Evolutionary conservation across 2,329 filamentous ascomycete genomes (phyloP).

Genomic region (Remersonia thermophila): DNA sequence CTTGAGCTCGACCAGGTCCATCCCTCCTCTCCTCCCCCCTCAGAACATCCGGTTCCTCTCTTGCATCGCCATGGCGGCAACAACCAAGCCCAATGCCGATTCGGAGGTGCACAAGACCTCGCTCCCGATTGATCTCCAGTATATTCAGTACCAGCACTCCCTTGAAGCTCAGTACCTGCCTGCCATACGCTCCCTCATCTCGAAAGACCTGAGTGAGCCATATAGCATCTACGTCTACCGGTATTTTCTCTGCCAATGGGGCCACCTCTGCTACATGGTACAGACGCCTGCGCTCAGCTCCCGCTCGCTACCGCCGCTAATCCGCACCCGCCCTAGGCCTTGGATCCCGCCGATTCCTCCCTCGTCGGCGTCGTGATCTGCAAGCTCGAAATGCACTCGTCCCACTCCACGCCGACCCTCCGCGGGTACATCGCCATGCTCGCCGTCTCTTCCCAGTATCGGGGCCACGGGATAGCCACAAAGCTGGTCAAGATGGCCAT

Average conservation of each 20-base stretch:
- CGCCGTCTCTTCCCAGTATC: slow-evolving; percentile 68
- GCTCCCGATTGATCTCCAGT: slow-evolving; percentile 38
- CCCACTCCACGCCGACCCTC: slow-evolving; percentile 59
- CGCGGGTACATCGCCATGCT: slow-evolving; percentile 98
- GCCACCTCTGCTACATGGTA: slow-evolving; percentile 93
- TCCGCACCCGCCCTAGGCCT: slow-evolving; percentile 31
- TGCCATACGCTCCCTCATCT: slow-evolving; percentile 83
- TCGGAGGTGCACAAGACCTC: too few relatives aligned
- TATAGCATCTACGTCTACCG: slow-evolving; percentile 99
- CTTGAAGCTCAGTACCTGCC: slow-evolving; percentile 58
- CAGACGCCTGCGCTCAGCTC: background rate
- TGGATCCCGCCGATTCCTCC: slow-evolving; percentile 45
- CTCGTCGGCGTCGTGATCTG: slow-evolving; percentile 87
- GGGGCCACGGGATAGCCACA: slow-evolving; percentile 79
- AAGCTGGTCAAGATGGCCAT: slow-evolving; percentile 81
- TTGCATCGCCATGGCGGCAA: slow-evolving; percentile 22
- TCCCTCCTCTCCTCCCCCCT: background rate
- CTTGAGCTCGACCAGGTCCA: background rate
- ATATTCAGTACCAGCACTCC: slow-evolving; percentile 49
- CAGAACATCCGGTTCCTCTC: too few relatives aligned
- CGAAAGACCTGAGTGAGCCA: slow-evolving; percentile 90
- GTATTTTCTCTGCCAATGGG: slow-evolving; percentile 97
- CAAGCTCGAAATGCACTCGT: slow-evolving; percentile 83
- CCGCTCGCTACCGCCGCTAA: background rate
- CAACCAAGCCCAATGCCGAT: slow-evolving; percentile 17